phyloP scores from a whole-genome alignment of 345 rosid species.

The Raphanus raphanistrum region DNA sequence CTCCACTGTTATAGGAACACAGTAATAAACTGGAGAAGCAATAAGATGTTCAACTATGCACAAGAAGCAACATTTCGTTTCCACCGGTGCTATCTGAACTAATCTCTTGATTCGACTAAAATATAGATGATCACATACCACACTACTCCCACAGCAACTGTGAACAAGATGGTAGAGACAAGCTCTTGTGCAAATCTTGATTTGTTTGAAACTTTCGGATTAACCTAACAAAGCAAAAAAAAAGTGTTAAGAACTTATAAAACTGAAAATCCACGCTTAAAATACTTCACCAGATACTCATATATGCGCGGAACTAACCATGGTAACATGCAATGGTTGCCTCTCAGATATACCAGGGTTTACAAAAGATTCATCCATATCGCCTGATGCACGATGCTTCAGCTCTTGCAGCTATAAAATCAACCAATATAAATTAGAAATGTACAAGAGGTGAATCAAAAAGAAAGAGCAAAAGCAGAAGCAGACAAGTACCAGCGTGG shows the following conservation, averaged over 20 bases:
- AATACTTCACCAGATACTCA: not conserved
- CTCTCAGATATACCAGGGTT: slow-evolving; percentile 88
- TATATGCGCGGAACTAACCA: slow-evolving; percentile 53
- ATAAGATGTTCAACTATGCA: slow-evolving; percentile 11
- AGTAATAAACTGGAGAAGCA: slow-evolving; percentile 20
- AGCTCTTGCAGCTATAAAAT: slow-evolving; percentile 96
- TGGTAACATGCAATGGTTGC: slow-evolving; percentile 92
- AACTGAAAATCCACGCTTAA: not conserved
- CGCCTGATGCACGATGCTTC: slow-evolving; percentile 84
- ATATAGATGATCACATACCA: slow-evolving; percentile 55
- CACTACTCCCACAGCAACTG: slow-evolving; percentile 76
- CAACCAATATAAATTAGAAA: too few relatives aligned
- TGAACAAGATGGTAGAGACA: slow-evolving; percentile 82
- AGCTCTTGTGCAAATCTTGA: slow-evolving; percentile 91
- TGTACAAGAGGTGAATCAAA: too few relatives aligned
- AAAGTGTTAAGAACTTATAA: not conserved
- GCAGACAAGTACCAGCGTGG: slow-evolving; percentile 70
- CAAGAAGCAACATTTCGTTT: not conserved
- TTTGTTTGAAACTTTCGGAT: slow-evolving; percentile 76
- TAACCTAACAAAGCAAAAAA: slow-evolving; percentile 58
- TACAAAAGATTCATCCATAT: slow-evolving; percentile 63
- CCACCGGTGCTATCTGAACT: not conserved
- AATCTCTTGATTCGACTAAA: slow-evolving; percentile 4
- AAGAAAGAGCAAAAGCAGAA: too few relatives aligned
- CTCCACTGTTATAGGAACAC: slow-evolving; percentile 23